Evolutionary conservation across 2,329 filamentous ascomycete genomes (phyloP), one percentile per base, ranked within the genome.

Genomic region (Aureobasidium zeae): DNA sequence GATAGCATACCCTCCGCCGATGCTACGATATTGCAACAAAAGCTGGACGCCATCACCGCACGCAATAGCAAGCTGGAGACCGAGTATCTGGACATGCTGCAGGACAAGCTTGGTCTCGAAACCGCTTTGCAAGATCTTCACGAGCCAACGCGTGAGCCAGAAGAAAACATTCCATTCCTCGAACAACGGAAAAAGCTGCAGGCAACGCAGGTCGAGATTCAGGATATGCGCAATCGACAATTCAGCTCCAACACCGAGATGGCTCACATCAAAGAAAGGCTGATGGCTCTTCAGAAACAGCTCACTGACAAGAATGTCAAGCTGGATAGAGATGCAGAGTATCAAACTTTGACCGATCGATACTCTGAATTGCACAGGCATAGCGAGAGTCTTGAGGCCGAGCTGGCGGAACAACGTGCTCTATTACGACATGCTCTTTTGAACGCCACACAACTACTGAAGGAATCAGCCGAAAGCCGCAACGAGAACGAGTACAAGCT

Each of bases 71-170:
- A 56, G 5, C 51, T 66, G 5, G 63, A 67, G 46, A 51, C 55
- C 12, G 61, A 65, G 43, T 65, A 63, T 17, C 56, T 67, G 21
- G 63, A 65, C 49, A 59, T 64, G 20, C 60, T 64, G 53, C 60
- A 63, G 36, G 63, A 67, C 37, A 53, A 53, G 24, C 45, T 53
- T 4, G 51, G 51, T 9, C 37, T 53, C 15, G 49, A 53, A 24
- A 60, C 61, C 4, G 60, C 64, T 19, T 54, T 65, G 41, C 60
- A 61, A 54, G 51, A 55, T 35, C 57, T 58, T 43, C 57, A 64
- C 34, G 58, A 62, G 30, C 54, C 57, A 15, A 60, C 52, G 29
- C 55, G 63, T 44, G 59, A 59, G 51, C 44, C 30, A 11, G 48
- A 49, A 29, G 49, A 51, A 20, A 48, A 48, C 9, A 38, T 48